A percentile compares a stretch with the other conserved stretches of the same genome.
phyloP scores from a whole-genome alignment of 2,329 filamentous ascomycete species.

The Xylaria sp. region DNA sequence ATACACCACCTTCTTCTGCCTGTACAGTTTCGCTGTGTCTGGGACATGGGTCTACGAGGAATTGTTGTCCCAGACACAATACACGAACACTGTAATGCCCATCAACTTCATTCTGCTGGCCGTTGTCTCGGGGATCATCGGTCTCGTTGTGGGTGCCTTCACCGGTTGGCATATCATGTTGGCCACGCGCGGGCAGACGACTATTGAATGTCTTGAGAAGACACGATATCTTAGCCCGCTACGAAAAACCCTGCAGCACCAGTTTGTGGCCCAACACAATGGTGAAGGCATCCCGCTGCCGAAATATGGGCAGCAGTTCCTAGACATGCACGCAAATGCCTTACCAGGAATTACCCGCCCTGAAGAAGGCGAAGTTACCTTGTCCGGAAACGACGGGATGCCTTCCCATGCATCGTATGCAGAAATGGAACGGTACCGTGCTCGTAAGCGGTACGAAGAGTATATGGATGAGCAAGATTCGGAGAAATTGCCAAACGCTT shows the following conservation, averaged over 20 bases:
- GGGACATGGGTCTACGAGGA: slow-evolving; percentile 85
- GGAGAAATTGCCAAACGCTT: slow-evolving; percentile 87
- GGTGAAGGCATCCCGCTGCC: slow-evolving; percentile 58
- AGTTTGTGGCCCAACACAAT: slow-evolving; percentile 62
- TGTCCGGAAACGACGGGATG: slow-evolving; percentile 40
- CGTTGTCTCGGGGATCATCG: slow-evolving; percentile 89
- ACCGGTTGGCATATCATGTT: slow-evolving; percentile 91
- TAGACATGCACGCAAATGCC: slow-evolving; percentile 82
- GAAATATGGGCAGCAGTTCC: slow-evolving; percentile 72
- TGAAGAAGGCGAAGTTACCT: slow-evolving; percentile 76
- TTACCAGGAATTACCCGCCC: slow-evolving; percentile 79
- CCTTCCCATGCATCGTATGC: slow-evolving; percentile 58
- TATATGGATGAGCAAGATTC: slow-evolving; percentile 93
- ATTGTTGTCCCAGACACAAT: slow-evolving; percentile 72
- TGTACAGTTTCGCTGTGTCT: slow-evolving; percentile 78
- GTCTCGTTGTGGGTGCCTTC: slow-evolving; percentile 85
- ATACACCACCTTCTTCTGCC: slow-evolving; percentile 86
- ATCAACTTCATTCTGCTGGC: slow-evolving; percentile 90
- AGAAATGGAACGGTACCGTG: slow-evolving; percentile 60
- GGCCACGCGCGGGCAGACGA: slow-evolving; percentile 80
- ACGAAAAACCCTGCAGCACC: slow-evolving; percentile 70
- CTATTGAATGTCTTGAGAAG: slow-evolving; percentile 95
- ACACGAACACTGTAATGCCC: slow-evolving; percentile 78
- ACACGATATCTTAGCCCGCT: slow-evolving; percentile 89
- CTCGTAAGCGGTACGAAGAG: slow-evolving; percentile 62